Evolutionary conservation across 176 grass and related monocot species (phyloP).

Genomic region (Musa beccarii): DNA sequence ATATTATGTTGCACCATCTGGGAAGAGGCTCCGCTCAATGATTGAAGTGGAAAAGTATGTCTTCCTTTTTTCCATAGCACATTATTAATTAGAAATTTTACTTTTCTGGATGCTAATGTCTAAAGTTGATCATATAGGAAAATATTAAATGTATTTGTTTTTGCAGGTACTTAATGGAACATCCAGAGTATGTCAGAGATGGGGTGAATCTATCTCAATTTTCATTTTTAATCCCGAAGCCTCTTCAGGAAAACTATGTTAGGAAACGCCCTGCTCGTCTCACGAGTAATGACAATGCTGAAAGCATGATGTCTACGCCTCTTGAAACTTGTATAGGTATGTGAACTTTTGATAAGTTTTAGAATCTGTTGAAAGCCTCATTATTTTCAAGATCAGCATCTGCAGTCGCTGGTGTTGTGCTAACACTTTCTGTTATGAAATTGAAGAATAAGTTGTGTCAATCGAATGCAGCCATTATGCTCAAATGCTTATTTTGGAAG

Average conservation of each 20-base stretch:
- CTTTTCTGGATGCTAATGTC: not conserved
- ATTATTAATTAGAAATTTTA: not conserved
- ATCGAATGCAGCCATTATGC: too few relatives aligned
- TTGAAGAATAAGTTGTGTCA: too few relatives aligned
- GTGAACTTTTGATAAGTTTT: slow-evolving; percentile 6
- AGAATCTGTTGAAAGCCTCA: not conserved
- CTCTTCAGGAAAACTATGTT: slow-evolving; percentile 28
- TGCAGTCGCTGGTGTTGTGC: not conserved
- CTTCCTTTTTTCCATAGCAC: slow-evolving; percentile 3
- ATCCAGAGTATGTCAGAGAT: slow-evolving; percentile 27
- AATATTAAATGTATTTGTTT: not conserved
- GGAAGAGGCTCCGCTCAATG: slow-evolving; percentile 38
- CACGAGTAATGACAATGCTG: not conserved
- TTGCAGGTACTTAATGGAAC: slow-evolving; percentile 43
- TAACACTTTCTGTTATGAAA: too few relatives aligned
- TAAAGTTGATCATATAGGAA: too few relatives aligned
- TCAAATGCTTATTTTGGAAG: too few relatives aligned
- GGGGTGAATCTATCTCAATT: slow-evolving; percentile 40
- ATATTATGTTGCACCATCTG: slow-evolving; percentile 50
- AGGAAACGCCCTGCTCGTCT: slow-evolving; percentile 10
- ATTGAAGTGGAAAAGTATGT: slow-evolving; percentile 41
- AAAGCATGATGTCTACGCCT: not conserved
- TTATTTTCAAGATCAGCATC: not conserved
- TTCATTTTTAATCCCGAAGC: slow-evolving; percentile 33
- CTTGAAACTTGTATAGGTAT: slow-evolving; percentile 36